Evolutionary conservation across 306 rosid genomes (phyloP).

Genomic region (Aeschynomene evenia): DNA sequence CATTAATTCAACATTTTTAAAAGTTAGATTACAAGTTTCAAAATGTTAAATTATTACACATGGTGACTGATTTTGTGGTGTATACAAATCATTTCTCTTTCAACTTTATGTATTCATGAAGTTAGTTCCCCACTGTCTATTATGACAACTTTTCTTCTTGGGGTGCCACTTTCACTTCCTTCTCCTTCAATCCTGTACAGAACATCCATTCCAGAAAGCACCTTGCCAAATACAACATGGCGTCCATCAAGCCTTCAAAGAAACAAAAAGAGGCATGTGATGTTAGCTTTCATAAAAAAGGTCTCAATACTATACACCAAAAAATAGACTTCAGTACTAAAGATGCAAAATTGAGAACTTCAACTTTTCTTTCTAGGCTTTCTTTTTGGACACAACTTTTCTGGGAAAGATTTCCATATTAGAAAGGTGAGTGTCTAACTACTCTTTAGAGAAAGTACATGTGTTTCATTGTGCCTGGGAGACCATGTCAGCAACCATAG

Average conservation of each 20-base stretch:
- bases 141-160: conserved; percentile 38
- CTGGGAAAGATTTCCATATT: neutral
- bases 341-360: conserved; percentile 7
- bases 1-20: too few relatives aligned
- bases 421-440: neutral
- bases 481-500: too few relatives aligned
- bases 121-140: conserved; percentile 45
- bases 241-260: conserved; percentile 76
- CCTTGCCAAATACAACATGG: conserved; percentile 59
- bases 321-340: neutral
- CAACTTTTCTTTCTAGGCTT: neutral
- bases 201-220: conserved; percentile 46
- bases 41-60: too few relatives aligned
- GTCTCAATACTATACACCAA: neutral
- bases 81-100: too few relatives aligned
- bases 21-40: too few relatives aligned
- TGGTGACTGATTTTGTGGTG: too few relatives aligned
- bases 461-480: too few relatives aligned
- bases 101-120: conserved; percentile 29
- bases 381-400: neutral
- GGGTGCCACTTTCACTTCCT: conserved; percentile 46
- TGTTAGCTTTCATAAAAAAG: conserved; percentile 5
- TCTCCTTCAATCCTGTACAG: conserved; percentile 48
- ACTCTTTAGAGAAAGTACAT: too few relatives aligned
- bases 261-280: conserved; percentile 26